phyloP scores from a whole-genome alignment of 441 rosid genomes.

The Gossypium schwendimanii region DNA sequence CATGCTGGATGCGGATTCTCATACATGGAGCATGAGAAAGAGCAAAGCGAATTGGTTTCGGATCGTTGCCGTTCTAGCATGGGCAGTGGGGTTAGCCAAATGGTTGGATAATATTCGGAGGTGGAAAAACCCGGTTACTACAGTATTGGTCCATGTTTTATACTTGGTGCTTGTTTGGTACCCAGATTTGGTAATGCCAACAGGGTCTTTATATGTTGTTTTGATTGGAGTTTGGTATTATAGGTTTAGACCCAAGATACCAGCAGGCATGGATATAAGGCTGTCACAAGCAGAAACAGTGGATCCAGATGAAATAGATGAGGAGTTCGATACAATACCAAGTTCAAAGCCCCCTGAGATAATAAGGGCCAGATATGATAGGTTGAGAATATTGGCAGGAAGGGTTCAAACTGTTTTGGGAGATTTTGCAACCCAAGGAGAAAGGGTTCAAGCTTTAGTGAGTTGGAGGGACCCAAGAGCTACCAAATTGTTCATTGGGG shows the following conservation, averaged over 20 bases:
- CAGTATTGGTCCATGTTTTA: slow-evolving; percentile 65
- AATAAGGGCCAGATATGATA: slow-evolving; percentile 64
- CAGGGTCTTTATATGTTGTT: slow-evolving; percentile 65
- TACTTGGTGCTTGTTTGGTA: slow-evolving; percentile 89
- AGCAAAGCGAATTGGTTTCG: slow-evolving; percentile 91
- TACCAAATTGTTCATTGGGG: slow-evolving; percentile 69
- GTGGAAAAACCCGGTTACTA: slow-evolving; percentile 81
- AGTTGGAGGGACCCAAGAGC: slow-evolving; percentile 99
- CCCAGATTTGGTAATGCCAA: slow-evolving; percentile 82
- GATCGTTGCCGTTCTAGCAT: slow-evolving; percentile 76
- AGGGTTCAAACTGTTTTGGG: slow-evolving; percentile 86
- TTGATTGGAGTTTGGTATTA: slow-evolving; percentile 87
- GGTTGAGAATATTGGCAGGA: slow-evolving; percentile 71
- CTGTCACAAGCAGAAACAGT: slow-evolving; percentile 79
- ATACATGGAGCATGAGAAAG: slow-evolving; percentile 94
- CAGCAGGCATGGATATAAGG: slow-evolving; percentile 83
- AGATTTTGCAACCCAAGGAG: slow-evolving; percentile 89
- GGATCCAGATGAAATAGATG: slow-evolving; percentile 82
- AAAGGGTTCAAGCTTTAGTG: slow-evolving; percentile 74
- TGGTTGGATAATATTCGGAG: slow-evolving; percentile 70
- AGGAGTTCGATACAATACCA: slow-evolving; percentile 83
- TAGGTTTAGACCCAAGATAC: slow-evolving; percentile 72
- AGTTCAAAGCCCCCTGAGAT: slow-evolving; percentile 64
- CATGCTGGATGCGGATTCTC: slow-evolving; percentile 92
- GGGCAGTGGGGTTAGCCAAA: slow-evolving; percentile 86